Evolutionary conservation across 768 basidiomycete species (phyloP), one percentile per base, ranked within the genome.

Genomic region (Saitozyma sp.): DNA sequence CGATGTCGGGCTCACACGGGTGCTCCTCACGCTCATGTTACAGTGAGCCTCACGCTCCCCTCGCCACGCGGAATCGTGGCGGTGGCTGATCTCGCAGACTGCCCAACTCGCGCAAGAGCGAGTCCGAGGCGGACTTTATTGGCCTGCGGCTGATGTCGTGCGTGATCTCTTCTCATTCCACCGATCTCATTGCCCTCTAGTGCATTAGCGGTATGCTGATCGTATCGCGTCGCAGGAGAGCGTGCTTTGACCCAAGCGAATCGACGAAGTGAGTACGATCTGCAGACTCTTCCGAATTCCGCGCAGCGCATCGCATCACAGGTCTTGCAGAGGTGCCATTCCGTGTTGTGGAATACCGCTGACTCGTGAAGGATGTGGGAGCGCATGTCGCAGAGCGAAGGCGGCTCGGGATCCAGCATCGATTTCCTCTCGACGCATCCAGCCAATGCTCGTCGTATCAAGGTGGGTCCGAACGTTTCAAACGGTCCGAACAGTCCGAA

Each of bases 71-170:
- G 9, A 17, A 58, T 39, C 11, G 54, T 16, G 3, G 16, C 39
- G 29, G 56, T 17, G 3, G 58, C 48, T 59, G 37, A 59, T 58
- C 20, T 9, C 13, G 0, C 63, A 81, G 89, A 19, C 83, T 94
- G 2, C 94, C 94, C 0, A 91, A 96, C 77, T 91, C 89, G 0
- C 82, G 94, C 56, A 86, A 81, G 17, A 86, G 89, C 52, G 94
- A 98, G 77, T 81, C 84, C 4, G 93, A 97, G 84, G 94, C 94
- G 43, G 94, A 97, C 75, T 83, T 85, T 38, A 88, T 98, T 55
- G 94, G 95, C 8, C 78, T 97, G 51, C 83, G 84, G 7, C 82
- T 97, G 37, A 88, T 89, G 81, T 84, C 91, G 54, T 84, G 56
- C 65, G 29, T 29, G 29, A 29, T 5, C 29, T 29, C 29, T 29